Evolutionary conservation across 768 basidiomycete species (phyloP).

Genomic region (Lactifluus rugatus): DNA sequence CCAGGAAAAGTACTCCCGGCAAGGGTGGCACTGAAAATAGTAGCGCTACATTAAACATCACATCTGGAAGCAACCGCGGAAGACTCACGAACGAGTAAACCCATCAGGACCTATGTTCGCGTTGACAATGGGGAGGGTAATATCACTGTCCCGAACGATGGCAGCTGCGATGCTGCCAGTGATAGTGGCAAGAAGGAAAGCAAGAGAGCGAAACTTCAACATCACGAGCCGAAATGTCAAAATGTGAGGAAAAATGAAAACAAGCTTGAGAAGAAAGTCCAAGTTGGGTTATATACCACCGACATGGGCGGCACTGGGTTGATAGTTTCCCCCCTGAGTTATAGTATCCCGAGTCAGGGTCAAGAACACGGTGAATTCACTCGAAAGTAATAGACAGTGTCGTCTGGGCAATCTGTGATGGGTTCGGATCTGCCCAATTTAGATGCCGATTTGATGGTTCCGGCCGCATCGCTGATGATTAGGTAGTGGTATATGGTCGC

Average conservation of each 20-base stretch:
- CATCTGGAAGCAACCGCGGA: neutral
- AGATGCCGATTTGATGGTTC: neutral
- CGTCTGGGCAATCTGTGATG: no score
- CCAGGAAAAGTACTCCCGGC: slow-evolving; percentile 2
- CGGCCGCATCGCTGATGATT: neutral
- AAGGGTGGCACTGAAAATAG: neutral
- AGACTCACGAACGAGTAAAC: slow-evolving; percentile 9
- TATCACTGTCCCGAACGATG: neutral
- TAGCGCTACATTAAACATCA: neutral
- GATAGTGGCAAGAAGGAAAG: neutral
- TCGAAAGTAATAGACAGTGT: neutral
- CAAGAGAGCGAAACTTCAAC: neutral
- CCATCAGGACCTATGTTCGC: slow-evolving; percentile 11
- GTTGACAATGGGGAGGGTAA: slow-evolving; percentile 1
- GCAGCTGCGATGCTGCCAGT: neutral
- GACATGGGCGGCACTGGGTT: neutral
- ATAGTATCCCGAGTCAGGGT: neutral
- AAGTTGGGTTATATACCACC: slow-evolving; percentile 1
- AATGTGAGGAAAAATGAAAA: neutral
- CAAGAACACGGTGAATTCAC: neutral
- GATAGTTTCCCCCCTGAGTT: neutral
- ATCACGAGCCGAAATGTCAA: neutral
- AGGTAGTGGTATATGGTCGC: neutral
- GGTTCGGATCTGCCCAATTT: neutral
- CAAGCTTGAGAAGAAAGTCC: neutral